Base-by-base conservation (phyloP, 2,329 filamentous ascomycete species). In the Rutstroemia sp. region DNA sequence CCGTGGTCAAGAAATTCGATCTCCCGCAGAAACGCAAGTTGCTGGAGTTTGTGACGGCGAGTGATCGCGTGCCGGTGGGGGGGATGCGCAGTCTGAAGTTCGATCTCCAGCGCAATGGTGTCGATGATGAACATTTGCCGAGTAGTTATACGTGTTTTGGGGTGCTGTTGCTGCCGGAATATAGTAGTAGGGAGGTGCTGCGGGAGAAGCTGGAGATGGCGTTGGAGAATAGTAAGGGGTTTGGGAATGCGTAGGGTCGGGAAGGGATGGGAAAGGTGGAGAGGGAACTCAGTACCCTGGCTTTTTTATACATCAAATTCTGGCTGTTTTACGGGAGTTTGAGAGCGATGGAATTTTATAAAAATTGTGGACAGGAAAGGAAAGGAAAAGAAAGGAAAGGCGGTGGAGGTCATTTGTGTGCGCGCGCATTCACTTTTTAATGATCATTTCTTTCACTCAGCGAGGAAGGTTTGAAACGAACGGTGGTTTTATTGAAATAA, bases 141-240 rank as follows among this genome's bases (percentile, higher is more conserved):
- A 95, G 88, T 5, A 92, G 90, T 59, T 87, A 91, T 66, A 99
- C 94, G 0, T 99, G 94, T 71, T 97, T 96, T 73, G 90, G 92
- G 1, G 92, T 88, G 49, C 73, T 99, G 47, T 73, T 95, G 62
- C 71, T 99, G 59, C 94, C 94, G 1, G 86, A 92, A 72, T 99
- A 97, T 71, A 78, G 74, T 54, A 82, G 81, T 41, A 82, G 77
- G 67, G 83, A 87, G 58, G 81, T 88, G 38, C 69, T 99, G 67
- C 79, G 79, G 69, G 78, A 86, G 72, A 89, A 92, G 66, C 72
- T 99, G 66, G 79, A 77, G n/a, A 84, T 95, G 77, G 94, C 94
- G 52, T 76, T 99, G 67, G 83, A 92, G 72, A 94, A 96, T 71
- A 84, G 87, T 7, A 85, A 88, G 67, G 92, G 94, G 0, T 97